These are phyloP conservation scores for Plectosphaerella cucumerina DNA, from an alignment of 2,329 filamentous ascomycete genomes.

Conservation along the genomic window DNA sequence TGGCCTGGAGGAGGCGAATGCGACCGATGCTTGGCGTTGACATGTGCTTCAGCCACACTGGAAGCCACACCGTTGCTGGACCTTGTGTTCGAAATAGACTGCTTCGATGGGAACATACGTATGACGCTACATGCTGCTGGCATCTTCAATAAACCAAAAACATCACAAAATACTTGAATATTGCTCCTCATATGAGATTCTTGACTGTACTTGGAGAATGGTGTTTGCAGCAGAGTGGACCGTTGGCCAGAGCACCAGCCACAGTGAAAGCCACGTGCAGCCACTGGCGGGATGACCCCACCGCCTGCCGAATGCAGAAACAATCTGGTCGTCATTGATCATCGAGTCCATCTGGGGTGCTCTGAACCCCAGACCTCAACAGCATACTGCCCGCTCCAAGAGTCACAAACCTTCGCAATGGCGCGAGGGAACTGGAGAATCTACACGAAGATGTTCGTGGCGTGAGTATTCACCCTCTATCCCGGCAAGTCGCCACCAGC, in stretches of 20 bases:
- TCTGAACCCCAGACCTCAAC: neutral
- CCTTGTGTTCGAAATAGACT: no score
- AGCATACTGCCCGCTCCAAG: no score
- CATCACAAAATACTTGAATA: no score
- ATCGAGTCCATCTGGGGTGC: neutral
- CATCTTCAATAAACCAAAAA: no score
- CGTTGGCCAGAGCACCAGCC: conserved; percentile 3
- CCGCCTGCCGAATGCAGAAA: conserved; percentile 6
- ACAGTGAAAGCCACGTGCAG: neutral
- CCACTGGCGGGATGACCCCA: conserved; percentile 4
- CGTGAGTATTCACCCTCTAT: conserved; percentile 44
- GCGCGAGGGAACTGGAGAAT: conserved; percentile 50
- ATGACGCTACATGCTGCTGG: no score
- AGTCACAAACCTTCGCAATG: neutral
- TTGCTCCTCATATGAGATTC: no score
- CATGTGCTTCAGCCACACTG: no score
- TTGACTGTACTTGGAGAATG: neutral
- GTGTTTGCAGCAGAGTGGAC: neutral
- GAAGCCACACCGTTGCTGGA: no score
- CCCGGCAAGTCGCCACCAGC: neutral
- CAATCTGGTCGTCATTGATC: conserved; percentile 11
- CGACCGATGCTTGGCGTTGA: no score
- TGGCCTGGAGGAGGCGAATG: no score
- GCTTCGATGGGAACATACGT: no score
- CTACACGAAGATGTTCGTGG: conserved; percentile 66